Percentiles rank a stretch among this genome's conserved stretches.
Conservation (phyloP, 2,329 filamentous ascomycete genomes). For the Furcasterigmium sp. region DNA sequence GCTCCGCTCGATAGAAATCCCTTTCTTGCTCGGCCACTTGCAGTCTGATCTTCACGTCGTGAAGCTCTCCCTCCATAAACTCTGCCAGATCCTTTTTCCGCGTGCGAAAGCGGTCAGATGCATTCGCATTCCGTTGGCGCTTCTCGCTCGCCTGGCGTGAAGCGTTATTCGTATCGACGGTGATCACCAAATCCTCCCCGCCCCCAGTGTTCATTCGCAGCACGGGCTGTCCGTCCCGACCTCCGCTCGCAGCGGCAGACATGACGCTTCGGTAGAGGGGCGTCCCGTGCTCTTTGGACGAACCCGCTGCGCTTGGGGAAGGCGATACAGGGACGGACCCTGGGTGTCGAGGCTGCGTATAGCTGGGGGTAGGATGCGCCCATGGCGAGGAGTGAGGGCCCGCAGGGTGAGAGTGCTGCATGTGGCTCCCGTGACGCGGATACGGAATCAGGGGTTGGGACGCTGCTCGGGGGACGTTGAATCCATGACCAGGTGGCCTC, state of each 20-base stretch:
- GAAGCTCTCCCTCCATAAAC: constrained; percentile 61
- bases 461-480: constrained; percentile 24
- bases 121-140: constrained; percentile 76
- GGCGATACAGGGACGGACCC: no score
- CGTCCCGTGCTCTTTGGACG: constrained; percentile 15
- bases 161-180: constrained; percentile 76
- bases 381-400: not conserved
- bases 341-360: no score
- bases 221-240: constrained; percentile 11
- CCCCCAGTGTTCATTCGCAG: constrained; percentile 21
- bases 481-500: constrained; percentile 5
- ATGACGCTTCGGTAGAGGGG: constrained; percentile 15
- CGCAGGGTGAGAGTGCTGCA: not conserved
- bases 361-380: no score
- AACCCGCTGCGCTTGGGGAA: not conserved
- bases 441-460: constrained; percentile 25
- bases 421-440: not conserved
- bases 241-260: constrained; percentile 8
- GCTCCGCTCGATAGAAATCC: constrained; percentile 69
- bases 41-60: constrained; percentile 53
- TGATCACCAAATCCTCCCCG: constrained; percentile 37
- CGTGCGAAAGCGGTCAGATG: constrained; percentile 75
- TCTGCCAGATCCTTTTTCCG: constrained; percentile 77
- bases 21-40: constrained; percentile 55
- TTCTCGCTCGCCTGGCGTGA: constrained; percentile 83